Evolutionary conservation across 2,329 filamentous ascomycete species (phyloP), one percentile per base, ranked within the genome.

Genomic region (Penicillium sclerotiorum): DNA sequence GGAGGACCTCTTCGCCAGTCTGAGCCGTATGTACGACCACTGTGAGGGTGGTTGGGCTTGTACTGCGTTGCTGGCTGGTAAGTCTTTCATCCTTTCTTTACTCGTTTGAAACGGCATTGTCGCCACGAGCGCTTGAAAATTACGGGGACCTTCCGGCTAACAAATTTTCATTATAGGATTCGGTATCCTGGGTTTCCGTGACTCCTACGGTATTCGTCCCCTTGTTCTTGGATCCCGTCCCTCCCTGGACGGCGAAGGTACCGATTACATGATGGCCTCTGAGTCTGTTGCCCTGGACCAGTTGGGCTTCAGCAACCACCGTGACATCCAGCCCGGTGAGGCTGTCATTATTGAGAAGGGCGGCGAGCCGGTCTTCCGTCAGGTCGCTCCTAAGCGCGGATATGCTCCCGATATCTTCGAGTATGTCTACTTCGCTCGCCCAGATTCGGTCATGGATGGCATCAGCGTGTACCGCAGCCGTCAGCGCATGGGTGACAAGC

Each of bases 341-440:
- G 90, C 90, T 2, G 89, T 95, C 54, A 90, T 95, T 64, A 86
- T 95, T 55, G 79, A 87, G 63, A 95, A 95, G 73, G 89, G 89
- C 33, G 79, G 82, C 42, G 76, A 79, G 46, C 89, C 90, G 1
- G 80, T 86, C 40, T 94, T 92, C 76, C 78, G 80, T 55, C 90
- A 95, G 70, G 84, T 96, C 12, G 82, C 85, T 33, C 73, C 81
- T 51, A 79, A 80, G 59, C 80, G 82, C 60, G 78, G 80, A 13
- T 95, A 95, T 66, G 85, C 88, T 1, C 90, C 90, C 1, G 91
- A 96, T 67, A 88, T 90, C 53, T 94, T 95, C 63, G 89, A 95
- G 72, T 90, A 86, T 57, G 87, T 95, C 50, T 96, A 96, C 74
- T 91, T 95, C 62, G 87, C 89, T 12, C 80, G 91, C 1, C 89